phyloP scores from a whole-genome alignment of 73 alveolate genomes.

The Diophrys appendiculata region DNA sequence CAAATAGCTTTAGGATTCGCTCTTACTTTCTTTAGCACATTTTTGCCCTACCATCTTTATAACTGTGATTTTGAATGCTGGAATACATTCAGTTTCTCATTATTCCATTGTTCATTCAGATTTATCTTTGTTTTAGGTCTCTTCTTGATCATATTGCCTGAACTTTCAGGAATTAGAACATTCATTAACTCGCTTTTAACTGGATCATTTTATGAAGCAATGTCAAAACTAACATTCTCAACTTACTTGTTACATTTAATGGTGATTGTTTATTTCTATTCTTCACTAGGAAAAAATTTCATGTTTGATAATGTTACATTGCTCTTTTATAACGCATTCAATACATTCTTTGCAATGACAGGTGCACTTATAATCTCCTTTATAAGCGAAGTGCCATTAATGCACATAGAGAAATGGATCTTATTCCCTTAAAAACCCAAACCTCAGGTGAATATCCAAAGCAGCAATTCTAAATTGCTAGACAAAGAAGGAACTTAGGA shows the following conservation, averaged over 20 bases:
- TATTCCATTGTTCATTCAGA: not conserved
- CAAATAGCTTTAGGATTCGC: not conserved
- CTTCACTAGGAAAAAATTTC: not conserved
- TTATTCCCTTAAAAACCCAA: constrained; percentile 26
- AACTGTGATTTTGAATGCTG: not conserved
- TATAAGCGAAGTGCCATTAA: constrained; percentile 32
- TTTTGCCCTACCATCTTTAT: not conserved
- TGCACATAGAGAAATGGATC: constrained; percentile 27
- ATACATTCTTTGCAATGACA: not conserved
- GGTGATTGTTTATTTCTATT: not conserved
- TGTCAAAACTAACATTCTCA: not conserved
- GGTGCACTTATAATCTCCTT: constrained; percentile 19
- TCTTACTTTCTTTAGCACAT: not conserved
- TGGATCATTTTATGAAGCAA: not conserved
- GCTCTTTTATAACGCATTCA: no score
- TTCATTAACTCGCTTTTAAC: not conserved
- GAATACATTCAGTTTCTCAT: not conserved
- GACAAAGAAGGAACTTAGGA: no score
- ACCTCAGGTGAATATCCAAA: no score
- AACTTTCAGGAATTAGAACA: not conserved
- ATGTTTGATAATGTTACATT: not conserved
- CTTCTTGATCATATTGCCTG: not conserved
- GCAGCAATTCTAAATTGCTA: no score
- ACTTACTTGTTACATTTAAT: not conserved
- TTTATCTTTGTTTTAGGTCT: not conserved